A percentile compares a stretch with the other conserved stretches of the same genome.
phyloP scores from a whole-genome alignment of 305 asterid genomes.

The Fraxinus nigra region DNA sequence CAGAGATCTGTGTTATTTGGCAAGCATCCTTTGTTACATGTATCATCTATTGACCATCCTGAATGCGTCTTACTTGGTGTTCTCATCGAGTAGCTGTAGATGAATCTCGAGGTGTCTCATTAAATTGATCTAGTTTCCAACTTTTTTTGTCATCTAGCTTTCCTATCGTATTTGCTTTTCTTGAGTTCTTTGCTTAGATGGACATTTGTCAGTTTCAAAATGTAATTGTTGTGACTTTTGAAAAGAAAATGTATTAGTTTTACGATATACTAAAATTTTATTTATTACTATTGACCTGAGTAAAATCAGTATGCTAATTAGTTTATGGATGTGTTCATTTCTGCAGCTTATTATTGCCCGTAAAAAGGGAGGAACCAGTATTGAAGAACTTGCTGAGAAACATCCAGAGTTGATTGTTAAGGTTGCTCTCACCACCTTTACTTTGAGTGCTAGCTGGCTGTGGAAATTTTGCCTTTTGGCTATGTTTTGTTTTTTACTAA shows the following conservation, averaged over 20 bases:
- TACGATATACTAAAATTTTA: not conserved
- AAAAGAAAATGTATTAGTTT: not conserved
- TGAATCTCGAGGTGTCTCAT: not conserved
- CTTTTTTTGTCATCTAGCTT: not conserved
- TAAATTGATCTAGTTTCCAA: not conserved
- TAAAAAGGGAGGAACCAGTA: slow-evolving; percentile 95
- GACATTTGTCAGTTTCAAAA: not conserved
- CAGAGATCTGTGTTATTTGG: not conserved
- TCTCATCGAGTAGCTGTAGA: not conserved
- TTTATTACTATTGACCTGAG: not conserved
- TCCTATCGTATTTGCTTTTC: not conserved
- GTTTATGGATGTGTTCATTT: slow-evolving; percentile 8
- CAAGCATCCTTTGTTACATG: not conserved
- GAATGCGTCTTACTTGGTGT: not conserved
- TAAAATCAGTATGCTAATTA: not conserved
- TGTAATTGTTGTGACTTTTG: not conserved
- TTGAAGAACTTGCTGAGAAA: slow-evolving; percentile 95
- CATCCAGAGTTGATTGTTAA: slow-evolving; percentile 89
- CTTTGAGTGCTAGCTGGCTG: slow-evolving; percentile 16
- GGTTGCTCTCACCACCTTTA: slow-evolving; percentile 37
- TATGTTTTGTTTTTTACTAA: slow-evolving; percentile 7
- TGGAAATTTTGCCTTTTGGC: not conserved
- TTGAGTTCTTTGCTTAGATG: not conserved
- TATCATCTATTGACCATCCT: not conserved
- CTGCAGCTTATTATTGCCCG: slow-evolving; percentile 94